Percentiles rank a stretch among this genome's conserved stretches.
Conservation (phyloP, 768 basidiomycete genomes). For the Boletus sensibilis region DNA sequence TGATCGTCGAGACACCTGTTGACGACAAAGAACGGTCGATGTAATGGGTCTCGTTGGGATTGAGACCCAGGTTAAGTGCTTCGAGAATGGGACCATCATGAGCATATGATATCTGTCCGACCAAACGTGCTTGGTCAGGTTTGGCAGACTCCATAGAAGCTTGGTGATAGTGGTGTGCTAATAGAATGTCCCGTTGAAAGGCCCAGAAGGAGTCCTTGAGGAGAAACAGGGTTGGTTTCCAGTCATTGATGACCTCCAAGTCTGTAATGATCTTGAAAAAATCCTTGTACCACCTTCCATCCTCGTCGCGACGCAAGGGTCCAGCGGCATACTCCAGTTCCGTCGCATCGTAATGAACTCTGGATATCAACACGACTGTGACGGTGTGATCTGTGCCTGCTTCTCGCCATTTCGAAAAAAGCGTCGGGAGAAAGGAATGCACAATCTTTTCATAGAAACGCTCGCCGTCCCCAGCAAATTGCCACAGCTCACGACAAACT, state of each 20-base stretch:
- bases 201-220: conserved; percentile 89
- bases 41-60: conserved; percentile 92
- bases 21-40: conserved; percentile 91
- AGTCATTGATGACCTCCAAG: conserved; percentile 82
- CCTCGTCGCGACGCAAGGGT: conserved; percentile 72
- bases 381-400: conserved; percentile 89
- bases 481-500: conserved; percentile 94
- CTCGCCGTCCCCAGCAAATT: conserved; percentile 95
- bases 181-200: conserved; percentile 87
- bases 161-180: conserved; percentile 87
- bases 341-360: conserved; percentile 82
- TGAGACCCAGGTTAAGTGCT: conserved; percentile 88
- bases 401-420: conserved; percentile 83
- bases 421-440: conserved; percentile 89
- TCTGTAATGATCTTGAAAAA: conserved; percentile 96
- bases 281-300: conserved; percentile 86
- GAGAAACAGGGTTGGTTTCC: conserved; percentile 82
- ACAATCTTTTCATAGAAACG: conserved; percentile 97
- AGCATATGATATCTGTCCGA: conserved; percentile 79
- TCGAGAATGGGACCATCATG: conserved; percentile 96
- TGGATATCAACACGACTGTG: conserved; percentile 90
- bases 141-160: conserved; percentile 49
- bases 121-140: conserved; percentile 57
- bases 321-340: conserved; percentile 84
- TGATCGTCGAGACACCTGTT: conserved; percentile 78